Conservation (phyloP, 2,329 filamentous ascomycete genomes). For the Aspergillus tubingensis region DNA sequence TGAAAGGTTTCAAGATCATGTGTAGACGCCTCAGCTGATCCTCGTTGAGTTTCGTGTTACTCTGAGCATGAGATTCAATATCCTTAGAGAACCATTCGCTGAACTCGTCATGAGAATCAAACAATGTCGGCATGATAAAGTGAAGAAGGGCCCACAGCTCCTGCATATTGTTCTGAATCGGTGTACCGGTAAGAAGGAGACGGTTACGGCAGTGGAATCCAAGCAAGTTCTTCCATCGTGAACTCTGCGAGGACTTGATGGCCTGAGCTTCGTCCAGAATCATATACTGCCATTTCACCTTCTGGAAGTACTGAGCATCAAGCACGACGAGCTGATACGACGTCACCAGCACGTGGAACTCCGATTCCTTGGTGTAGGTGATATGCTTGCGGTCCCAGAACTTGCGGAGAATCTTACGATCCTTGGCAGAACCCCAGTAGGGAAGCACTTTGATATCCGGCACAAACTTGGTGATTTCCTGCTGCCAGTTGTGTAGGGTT, state of each 20-base stretch:
- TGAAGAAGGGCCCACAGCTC: constrained; percentile 96
- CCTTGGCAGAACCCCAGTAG: constrained; percentile 94
- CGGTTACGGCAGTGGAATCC: constrained; percentile 95
- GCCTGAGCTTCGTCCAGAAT: constrained; percentile 98
- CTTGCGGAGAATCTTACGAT: constrained; percentile 93
- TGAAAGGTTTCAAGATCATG: constrained; percentile 99
- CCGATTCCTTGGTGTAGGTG: constrained; percentile 88
- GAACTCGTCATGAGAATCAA: constrained; percentile 63
- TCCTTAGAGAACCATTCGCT: constrained; percentile 58
- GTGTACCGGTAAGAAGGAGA: constrained; percentile 89
- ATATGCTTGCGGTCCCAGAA: constrained; percentile 99
- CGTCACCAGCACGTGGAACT: constrained; percentile 94
- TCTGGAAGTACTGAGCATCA: constrained; percentile 96
- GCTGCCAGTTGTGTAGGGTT: constrained; percentile 98
- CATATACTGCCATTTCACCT: constrained; percentile 99
- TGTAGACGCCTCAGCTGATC: constrained; percentile 95
- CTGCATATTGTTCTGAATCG: constrained; percentile 99
- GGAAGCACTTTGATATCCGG: constrained; percentile 92
- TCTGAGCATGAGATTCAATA: constrained; percentile 97
- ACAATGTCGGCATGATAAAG: constrained; percentile 99
- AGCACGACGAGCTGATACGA: constrained; percentile 97
- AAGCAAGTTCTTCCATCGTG: constrained; percentile 92
- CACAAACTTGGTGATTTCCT: constrained; percentile 94
- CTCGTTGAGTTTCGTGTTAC: constrained; percentile 99
- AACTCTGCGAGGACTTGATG: constrained; percentile 97